phyloP scores from a whole-genome alignment of 768 basidiomycete genomes.

The Hericium erinaceus region DNA sequence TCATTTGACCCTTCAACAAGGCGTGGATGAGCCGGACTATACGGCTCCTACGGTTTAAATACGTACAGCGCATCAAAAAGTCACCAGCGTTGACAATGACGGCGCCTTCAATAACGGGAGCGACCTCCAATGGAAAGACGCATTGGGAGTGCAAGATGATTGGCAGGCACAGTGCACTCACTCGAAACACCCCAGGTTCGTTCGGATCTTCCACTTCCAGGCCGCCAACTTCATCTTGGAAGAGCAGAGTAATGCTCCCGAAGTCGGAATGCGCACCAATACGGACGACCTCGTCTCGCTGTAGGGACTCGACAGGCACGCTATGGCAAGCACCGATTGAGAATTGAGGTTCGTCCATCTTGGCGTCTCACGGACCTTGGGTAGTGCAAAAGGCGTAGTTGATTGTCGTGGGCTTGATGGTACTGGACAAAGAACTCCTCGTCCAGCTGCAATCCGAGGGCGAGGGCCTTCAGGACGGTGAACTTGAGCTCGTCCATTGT shows the following conservation, averaged over 20 bases:
- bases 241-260: slow-evolving; percentile 45
- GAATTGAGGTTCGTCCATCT: no score
- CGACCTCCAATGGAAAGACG: slow-evolving; percentile 17
- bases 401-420: slow-evolving; percentile 40
- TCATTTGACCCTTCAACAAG: slow-evolving; percentile 25
- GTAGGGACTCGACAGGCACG: slow-evolving; percentile 24
- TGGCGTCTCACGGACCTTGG: slow-evolving; percentile 22
- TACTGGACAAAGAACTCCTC: slow-evolving; percentile 33
- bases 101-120: slow-evolving; percentile 34
- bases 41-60: not conserved
- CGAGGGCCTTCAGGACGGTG: slow-evolving; percentile 38
- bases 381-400: slow-evolving; percentile 50
- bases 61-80: slow-evolving; percentile 40
- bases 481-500: slow-evolving; percentile 22
- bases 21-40: not conserved
- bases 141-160: not conserved
- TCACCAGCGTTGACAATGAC: slow-evolving; percentile 45
- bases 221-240: slow-evolving; percentile 54
- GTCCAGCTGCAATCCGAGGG: slow-evolving; percentile 36
- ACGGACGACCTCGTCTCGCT: slow-evolving; percentile 29
- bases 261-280: slow-evolving; percentile 49
- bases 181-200: slow-evolving; percentile 32
- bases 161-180: not conserved
- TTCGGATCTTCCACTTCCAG: slow-evolving; percentile 52
- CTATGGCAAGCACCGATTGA: slow-evolving; percentile 7